phyloP scores from a whole-genome alignment of 2,329 filamentous ascomycete species.

The Herpotrichia juniperi region DNA sequence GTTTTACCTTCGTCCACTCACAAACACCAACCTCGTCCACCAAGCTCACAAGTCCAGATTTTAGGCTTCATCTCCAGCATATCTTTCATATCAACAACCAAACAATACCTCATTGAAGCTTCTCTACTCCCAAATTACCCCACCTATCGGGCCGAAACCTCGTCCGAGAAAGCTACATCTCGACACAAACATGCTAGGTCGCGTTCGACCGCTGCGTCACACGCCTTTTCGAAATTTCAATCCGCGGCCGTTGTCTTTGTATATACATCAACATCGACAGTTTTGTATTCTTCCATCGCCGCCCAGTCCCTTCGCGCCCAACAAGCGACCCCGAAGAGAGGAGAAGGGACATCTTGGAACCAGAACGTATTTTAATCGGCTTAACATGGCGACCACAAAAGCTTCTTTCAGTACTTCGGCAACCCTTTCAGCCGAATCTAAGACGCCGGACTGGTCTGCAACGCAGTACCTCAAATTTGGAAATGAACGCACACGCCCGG shows the following conservation, averaged over 20 bases:
- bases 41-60: too few relatives aligned
- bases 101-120: too few relatives aligned
- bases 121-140: too few relatives aligned
- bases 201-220: not conserved
- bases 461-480: conserved; percentile 63
- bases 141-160: too few relatives aligned
- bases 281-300: not conserved
- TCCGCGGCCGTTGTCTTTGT: not conserved
- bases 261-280: not conserved
- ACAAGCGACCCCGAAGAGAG: not conserved
- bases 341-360: not conserved
- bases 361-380: too few relatives aligned
- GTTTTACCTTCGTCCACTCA: too few relatives aligned
- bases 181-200: not conserved
- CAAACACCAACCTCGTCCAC: too few relatives aligned
- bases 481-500: conserved; percentile 59
- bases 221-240: not conserved
- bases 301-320: not conserved
- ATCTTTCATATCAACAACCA: too few relatives aligned
- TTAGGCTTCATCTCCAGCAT: too few relatives aligned
- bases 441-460: conserved; percentile 59
- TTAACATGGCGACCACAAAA: not conserved
- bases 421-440: not conserved
- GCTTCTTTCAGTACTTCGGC: not conserved
- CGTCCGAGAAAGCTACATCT: too few relatives aligned